Evolutionary conservation across 768 basidiomycete species (phyloP).

Genomic region (Termitomyces sp.): DNA sequence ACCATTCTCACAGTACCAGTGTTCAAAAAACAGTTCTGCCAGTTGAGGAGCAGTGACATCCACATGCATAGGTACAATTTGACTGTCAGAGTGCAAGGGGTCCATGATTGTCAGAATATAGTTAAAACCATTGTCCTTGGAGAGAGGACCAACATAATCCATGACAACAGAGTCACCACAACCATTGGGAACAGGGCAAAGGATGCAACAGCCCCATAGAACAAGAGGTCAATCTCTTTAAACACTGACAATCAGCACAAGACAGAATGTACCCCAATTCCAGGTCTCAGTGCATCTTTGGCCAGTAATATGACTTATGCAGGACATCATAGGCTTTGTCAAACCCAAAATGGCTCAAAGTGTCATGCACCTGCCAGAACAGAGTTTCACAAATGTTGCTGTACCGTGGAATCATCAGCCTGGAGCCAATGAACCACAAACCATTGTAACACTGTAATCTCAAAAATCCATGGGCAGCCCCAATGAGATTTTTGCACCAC

Average conservation of each 20-base stretch:
- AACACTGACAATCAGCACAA: conserved; percentile 13
- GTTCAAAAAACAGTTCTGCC: not conserved
- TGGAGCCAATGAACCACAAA: not conserved
- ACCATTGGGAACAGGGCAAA: conserved; percentile 21
- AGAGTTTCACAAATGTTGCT: conserved; percentile 8
- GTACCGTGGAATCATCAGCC: not conserved
- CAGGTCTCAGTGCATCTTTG: conserved; percentile 26
- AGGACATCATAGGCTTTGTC: conserved; percentile 25
- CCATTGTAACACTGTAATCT: too few relatives aligned
- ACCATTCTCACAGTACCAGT: too few relatives aligned
- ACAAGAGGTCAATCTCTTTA: conserved; percentile 22
- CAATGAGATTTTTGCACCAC: not conserved
- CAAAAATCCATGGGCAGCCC: too few relatives aligned
- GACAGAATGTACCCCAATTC: conserved; percentile 4
- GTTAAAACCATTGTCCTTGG: not conserved
- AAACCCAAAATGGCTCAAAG: conserved; percentile 29
- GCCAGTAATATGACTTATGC: conserved; percentile 25
- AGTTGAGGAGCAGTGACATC: not conserved
- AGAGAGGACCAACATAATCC: not conserved
- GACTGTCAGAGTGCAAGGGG: not conserved
- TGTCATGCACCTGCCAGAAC: conserved; percentile 26
- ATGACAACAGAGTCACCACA: not conserved
- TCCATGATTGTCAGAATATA: not conserved
- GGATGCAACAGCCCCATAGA: conserved; percentile 23
- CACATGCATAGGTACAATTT: not conserved